Percentiles rank a stretch among this genome's conserved stretches.
Conservation (phyloP, 1,139 yeast species). For the Saccharomyces hybrid region DNA sequence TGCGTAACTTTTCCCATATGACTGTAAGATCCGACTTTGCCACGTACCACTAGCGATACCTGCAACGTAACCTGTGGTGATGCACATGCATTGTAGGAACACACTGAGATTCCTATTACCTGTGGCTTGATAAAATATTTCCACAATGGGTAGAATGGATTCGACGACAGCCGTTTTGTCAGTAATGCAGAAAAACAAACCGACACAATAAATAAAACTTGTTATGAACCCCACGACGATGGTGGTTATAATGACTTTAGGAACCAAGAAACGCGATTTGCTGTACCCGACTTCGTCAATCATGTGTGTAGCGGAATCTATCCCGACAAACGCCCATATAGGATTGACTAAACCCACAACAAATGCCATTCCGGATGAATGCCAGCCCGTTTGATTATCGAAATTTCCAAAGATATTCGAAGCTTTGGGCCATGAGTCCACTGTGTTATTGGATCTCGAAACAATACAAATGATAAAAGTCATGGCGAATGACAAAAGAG, state of each 20-base stretch:
- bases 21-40: conserved; percentile 48
- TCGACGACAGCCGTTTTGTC: conserved; percentile 40
- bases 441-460: conserved; percentile 37
- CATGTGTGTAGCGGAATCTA: conserved; percentile 55
- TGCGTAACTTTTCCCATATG: conserved; percentile 40
- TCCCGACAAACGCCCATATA: conserved; percentile 51
- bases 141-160: conserved; percentile 48
- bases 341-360: conserved; percentile 56
- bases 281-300: conserved; percentile 45
- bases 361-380: conserved; percentile 45
- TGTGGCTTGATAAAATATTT: conserved; percentile 50
- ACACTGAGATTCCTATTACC: conserved; percentile 46
- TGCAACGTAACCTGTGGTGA: conserved; percentile 40
- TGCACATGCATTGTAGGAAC: conserved; percentile 36
- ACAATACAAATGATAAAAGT: conserved; percentile 44
- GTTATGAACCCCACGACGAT: conserved; percentile 52
- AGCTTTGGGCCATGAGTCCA: conserved; percentile 36
- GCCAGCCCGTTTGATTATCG: conserved; percentile 51
- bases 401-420: conserved; percentile 44
- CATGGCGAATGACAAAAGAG: conserved; percentile 40
- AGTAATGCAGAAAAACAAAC: conserved; percentile 51
- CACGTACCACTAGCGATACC: conserved; percentile 45
- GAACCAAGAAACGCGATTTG: conserved; percentile 44
- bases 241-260: conserved; percentile 48
- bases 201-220: conserved; percentile 36